phyloP scores from a whole-genome alignment of 2,329 filamentous ascomycete genomes.

The Allantophomopsis cytisporea region DNA sequence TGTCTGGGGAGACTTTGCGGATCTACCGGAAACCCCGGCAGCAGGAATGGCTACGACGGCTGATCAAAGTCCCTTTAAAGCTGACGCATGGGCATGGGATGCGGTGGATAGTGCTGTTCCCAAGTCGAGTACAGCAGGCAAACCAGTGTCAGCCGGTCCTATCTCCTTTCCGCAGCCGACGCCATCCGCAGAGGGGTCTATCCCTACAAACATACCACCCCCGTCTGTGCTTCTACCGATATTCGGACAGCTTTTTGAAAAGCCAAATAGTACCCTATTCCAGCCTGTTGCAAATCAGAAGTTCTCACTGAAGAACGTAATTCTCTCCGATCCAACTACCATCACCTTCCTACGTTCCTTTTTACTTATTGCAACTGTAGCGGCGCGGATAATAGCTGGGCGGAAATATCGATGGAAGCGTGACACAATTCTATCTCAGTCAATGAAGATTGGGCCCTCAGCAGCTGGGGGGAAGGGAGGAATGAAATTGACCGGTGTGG shows the following conservation, averaged over 20 bases:
- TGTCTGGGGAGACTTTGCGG: slow-evolving; percentile 39
- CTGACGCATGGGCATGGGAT: slow-evolving; percentile 19
- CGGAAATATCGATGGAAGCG: slow-evolving; percentile 83
- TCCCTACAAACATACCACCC: slow-evolving; percentile 80
- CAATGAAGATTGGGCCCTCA: slow-evolving; percentile 73
- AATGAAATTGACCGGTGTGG: slow-evolving; percentile 84
- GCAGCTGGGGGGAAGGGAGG: slow-evolving; percentile 63
- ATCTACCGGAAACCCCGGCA: slow-evolving; percentile 17
- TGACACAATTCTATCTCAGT: slow-evolving; percentile 71
- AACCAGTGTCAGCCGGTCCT: not conserved
- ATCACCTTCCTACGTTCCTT: slow-evolving; percentile 51
- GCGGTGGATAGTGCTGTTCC: slow-evolving; percentile 9
- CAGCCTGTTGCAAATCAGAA: slow-evolving; percentile 47
- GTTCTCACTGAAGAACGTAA: slow-evolving; percentile 42
- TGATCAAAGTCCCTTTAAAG: slow-evolving; percentile 5
- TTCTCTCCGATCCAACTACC: slow-evolving; percentile 49
- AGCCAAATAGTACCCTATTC: slow-evolving; percentile 51
- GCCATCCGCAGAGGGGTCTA: slow-evolving; percentile 22
- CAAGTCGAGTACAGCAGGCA: not conserved
- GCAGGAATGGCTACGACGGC: too few relatives aligned
- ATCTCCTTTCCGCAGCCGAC: not conserved
- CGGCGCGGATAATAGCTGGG: slow-evolving; percentile 71
- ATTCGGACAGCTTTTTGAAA: slow-evolving; percentile 57
- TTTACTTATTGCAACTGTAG: slow-evolving; percentile 48
- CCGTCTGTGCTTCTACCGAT: slow-evolving; percentile 70